phyloP scores from a whole-genome alignment of 2,329 filamentous ascomycete species.

The Neopestalotiopsis sp. region DNA sequence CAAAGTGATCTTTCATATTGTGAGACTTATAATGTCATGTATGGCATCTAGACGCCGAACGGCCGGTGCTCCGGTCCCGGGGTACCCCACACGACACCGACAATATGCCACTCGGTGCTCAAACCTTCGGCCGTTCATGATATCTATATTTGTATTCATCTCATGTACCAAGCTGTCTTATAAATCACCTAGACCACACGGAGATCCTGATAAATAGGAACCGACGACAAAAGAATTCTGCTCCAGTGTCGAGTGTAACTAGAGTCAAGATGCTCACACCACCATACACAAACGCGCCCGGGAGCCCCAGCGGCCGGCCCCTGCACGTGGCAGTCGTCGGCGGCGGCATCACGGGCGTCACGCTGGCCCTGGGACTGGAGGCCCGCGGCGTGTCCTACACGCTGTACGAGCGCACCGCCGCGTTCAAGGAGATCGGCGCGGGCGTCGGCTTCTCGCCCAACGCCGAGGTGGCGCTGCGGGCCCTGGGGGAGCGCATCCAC shows the following conservation, averaged over 20 bases:
- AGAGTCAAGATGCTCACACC: conserved; percentile 16
- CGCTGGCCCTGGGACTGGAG: conserved; percentile 51
- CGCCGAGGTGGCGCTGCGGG: conserved; percentile 49
- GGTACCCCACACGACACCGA: conserved; percentile 17
- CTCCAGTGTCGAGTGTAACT: no score
- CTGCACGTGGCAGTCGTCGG: conserved; percentile 52
- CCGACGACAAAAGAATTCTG: no score
- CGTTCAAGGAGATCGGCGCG: conserved; percentile 53
- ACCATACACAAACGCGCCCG: neutral
- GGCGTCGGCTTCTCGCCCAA: conserved; percentile 59
- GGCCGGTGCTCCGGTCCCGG: conserved; percentile 11
- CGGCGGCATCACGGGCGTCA: conserved; percentile 56
- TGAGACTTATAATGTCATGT: neutral
- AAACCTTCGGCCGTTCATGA: neutral
- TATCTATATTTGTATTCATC: neutral
- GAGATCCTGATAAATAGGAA: neutral
- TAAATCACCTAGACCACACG: no score
- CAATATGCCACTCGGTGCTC: neutral
- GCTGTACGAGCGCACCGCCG: conserved; percentile 50
- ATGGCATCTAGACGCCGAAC: neutral
- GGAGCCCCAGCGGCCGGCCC: neutral
- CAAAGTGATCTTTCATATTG: neutral
- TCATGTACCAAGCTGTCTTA: neutral
- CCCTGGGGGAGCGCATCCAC: conserved; percentile 42
- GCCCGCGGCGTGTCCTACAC: conserved; percentile 46